These are phyloP conservation scores for Phytophthora syringae DNA, from an alignment of 352 stramenopile genomes.

Conservation along the genomic window DNA sequence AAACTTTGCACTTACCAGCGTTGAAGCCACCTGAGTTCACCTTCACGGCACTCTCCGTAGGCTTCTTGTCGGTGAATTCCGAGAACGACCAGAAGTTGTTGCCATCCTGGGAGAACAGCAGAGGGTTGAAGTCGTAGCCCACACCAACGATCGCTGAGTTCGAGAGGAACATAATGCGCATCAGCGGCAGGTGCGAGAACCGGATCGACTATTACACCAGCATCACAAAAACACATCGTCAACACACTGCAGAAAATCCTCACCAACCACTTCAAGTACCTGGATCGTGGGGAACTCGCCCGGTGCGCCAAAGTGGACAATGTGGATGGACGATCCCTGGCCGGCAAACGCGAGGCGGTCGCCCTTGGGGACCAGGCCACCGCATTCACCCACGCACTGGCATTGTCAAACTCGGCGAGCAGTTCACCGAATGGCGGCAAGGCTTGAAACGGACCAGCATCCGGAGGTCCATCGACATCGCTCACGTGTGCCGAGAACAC, in stretches of 20 bases:
- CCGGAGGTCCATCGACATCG: slow-evolving; percentile 77
- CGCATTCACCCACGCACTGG: slow-evolving; percentile 91
- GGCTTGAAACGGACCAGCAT: slow-evolving; percentile 77
- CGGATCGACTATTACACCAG: slow-evolving; percentile 74
- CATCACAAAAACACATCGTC: background rate
- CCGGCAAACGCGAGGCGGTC: slow-evolving; percentile 89
- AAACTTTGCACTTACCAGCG: slow-evolving; percentile 44
- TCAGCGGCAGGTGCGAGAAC: slow-evolving; percentile 87
- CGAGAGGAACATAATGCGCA: slow-evolving; percentile 88
- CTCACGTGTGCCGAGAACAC: slow-evolving; percentile 91
- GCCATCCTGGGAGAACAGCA: slow-evolving; percentile 84
- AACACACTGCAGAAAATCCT: background rate
- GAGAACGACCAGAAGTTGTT: slow-evolving; percentile 86
- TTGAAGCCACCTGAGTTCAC: slow-evolving; percentile 70
- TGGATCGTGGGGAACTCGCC: slow-evolving; percentile 79
- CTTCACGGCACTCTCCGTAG: slow-evolving; percentile 59
- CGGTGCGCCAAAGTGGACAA: slow-evolving; percentile 85
- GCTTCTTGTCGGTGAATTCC: slow-evolving; percentile 84
- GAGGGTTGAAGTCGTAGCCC: slow-evolving; percentile 93
- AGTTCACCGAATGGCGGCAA: slow-evolving; percentile 84
- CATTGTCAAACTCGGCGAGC: slow-evolving; percentile 87
- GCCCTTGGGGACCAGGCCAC: slow-evolving; percentile 92
- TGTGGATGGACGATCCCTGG: slow-evolving; percentile 92
- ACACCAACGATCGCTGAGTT: slow-evolving; percentile 89
- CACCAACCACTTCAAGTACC: slow-evolving; percentile 29